A percentile compares a stretch with the other conserved stretches of the same genome.
These are phyloP conservation scores for Nigrograna mackinnonii DNA, from an alignment of 2,329 filamentous ascomycete species.

Conservation along the genomic window DNA sequence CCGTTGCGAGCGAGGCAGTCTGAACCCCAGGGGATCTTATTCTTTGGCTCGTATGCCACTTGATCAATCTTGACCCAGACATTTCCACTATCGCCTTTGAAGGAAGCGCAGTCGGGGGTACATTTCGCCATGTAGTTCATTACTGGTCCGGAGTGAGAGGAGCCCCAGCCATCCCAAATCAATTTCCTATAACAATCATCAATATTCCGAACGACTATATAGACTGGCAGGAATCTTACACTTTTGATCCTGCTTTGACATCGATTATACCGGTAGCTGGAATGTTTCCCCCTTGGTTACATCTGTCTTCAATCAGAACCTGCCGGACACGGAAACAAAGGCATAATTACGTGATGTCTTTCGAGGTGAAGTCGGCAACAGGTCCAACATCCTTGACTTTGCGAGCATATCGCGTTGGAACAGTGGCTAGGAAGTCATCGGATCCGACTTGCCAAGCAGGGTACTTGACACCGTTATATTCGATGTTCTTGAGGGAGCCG, in stretches of 20 bases:
- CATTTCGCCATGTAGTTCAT: conserved; percentile 34
- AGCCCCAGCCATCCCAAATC: conserved; percentile 37
- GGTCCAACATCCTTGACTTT: conserved; percentile 18
- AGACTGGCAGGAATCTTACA: conserved; percentile 12
- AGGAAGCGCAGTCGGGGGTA: conserved; percentile 20
- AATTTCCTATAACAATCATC: conserved; percentile 19
- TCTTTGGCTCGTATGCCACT: conserved; percentile 16
- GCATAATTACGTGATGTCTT: conserved; percentile 14
- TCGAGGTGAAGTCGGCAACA: conserved; percentile 17
- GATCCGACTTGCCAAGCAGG: conserved; percentile 18
- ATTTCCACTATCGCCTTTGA: conserved; percentile 34
- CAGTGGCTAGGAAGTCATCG: conserved; percentile 18
- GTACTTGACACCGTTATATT: conserved; percentile 16
- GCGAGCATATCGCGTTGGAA: conserved; percentile 17
- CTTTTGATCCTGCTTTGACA: conserved; percentile 21
- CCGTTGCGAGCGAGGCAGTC: conserved; percentile 43
- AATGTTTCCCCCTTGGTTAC: conserved; percentile 26
- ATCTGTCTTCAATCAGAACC: conserved; percentile 1
- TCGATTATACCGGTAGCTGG: conserved; percentile 20
- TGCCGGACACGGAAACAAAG: background rate
- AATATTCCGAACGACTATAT: background rate
- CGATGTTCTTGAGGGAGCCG: conserved; percentile 18
- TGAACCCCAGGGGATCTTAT: conserved; percentile 27
- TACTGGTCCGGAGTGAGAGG: conserved; percentile 29
- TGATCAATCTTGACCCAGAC: conserved; percentile 38